Evolutionary conservation across 768 basidiomycete species (phyloP).

Genomic region (Crepidotus variabilis): DNA sequence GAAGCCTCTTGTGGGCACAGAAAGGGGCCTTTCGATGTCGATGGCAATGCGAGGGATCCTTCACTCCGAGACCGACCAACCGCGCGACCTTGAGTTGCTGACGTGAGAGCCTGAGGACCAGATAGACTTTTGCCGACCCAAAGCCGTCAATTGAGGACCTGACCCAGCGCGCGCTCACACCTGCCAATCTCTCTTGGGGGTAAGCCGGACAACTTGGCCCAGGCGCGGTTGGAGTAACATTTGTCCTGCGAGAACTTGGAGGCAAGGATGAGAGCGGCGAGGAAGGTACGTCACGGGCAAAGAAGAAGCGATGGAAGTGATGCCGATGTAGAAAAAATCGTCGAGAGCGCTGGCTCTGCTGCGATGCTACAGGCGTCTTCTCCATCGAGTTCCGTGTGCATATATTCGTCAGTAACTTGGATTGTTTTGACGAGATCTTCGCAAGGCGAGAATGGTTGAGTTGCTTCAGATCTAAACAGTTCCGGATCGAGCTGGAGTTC

Average conservation of each 20-base stretch:
- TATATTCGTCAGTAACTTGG: slow-evolving; percentile 30
- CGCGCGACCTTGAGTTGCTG: slow-evolving; percentile 26
- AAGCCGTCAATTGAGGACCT: slow-evolving; percentile 85
- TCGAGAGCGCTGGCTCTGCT: slow-evolving; percentile 3
- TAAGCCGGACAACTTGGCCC: slow-evolving; percentile 92
- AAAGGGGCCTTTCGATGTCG: slow-evolving; percentile 21
- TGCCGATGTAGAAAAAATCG: slow-evolving; percentile 20
- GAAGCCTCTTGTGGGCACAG: slow-evolving; percentile 8
- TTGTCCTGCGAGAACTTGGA: slow-evolving; percentile 93
- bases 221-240: slow-evolving; percentile 90
- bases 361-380: slow-evolving; percentile 13
- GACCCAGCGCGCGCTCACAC: slow-evolving; percentile 85
- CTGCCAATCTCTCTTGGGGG: slow-evolving; percentile 81
- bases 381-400: slow-evolving; percentile 4
- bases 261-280: slow-evolving; percentile 84
- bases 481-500: slow-evolving; percentile 39
- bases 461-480: slow-evolving; percentile 18
- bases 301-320: slow-evolving; percentile 75
- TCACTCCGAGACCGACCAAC: slow-evolving; percentile 54
- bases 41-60: slow-evolving; percentile 19
- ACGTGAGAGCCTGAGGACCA: slow-evolving; percentile 14
- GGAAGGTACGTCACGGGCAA: slow-evolving; percentile 85
- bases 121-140: slow-evolving; percentile 77
- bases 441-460: slow-evolving; percentile 4
- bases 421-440: slow-evolving; percentile 40